Conservation (phyloP, 2,329 filamentous ascomycete species). For the Ophidiomyces ophidiicola region DNA sequence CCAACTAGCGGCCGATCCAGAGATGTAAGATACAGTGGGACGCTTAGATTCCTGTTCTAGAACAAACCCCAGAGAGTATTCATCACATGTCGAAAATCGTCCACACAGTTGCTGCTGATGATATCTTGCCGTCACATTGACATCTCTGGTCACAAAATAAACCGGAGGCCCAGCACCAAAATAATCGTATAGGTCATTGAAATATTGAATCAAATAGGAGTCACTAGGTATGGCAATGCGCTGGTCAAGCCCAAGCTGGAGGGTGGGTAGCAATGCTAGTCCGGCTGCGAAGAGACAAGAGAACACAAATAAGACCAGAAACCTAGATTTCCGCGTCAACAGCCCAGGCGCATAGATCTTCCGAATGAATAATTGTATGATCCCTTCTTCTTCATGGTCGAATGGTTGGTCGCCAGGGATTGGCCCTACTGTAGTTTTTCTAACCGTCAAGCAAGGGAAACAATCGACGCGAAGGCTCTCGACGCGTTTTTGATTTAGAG, state of each 20-base stretch:
- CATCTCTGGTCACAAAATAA: conserved; percentile 78
- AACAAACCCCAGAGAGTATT: conserved; percentile 73
- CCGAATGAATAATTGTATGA: conserved; percentile 76
- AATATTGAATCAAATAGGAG: conserved; percentile 91
- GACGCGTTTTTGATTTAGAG: conserved; percentile 80
- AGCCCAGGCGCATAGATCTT: conserved; percentile 76
- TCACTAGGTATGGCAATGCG: conserved; percentile 85
- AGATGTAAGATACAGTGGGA: conserved; percentile 73
- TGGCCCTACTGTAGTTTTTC: conserved; percentile 54
- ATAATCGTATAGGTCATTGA: conserved; percentile 90
- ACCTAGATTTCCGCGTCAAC: conserved; percentile 68
- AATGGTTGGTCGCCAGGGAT: conserved; percentile 55
- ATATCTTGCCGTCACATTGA: conserved; percentile 62
- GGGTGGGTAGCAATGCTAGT: conserved; percentile 68
- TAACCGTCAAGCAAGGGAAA: conserved; percentile 76
- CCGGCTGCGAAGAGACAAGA: conserved; percentile 76
- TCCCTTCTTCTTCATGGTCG: conserved; percentile 70
- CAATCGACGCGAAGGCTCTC: conserved; percentile 84
- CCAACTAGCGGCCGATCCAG: conserved; percentile 84
- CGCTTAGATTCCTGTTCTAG: conserved; percentile 91
- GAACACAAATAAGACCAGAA: conserved; percentile 65
- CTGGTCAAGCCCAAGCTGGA: conserved; percentile 83
- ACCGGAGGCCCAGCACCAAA: conserved; percentile 85
- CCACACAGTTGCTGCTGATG: conserved; percentile 83
- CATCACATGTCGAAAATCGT: conserved; percentile 77